These are phyloP conservation scores for Fusarium duplospermum DNA, from an alignment of 2,329 filamentous ascomycete species.

Conservation along the genomic window DNA sequence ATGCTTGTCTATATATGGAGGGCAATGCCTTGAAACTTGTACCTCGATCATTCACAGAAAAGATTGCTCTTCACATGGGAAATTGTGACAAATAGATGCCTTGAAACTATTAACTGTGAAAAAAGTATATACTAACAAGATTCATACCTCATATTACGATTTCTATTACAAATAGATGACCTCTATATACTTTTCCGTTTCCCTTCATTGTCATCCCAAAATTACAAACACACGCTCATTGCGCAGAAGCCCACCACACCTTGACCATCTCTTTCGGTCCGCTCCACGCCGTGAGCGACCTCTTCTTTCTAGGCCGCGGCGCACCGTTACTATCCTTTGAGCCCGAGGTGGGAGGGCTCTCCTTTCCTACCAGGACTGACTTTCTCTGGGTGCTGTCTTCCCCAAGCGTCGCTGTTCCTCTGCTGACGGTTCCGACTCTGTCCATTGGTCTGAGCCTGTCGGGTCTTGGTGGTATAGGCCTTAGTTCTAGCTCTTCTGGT, in stretches of 20 bases:
- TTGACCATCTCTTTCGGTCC: slow-evolving; percentile 41
- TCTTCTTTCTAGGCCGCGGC: slow-evolving; percentile 29
- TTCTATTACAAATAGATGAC: slow-evolving; percentile 9
- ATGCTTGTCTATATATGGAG: too few relatives aligned
- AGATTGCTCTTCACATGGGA: too few relatives aligned
- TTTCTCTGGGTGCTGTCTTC: slow-evolving; percentile 29
- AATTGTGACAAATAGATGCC: neutral
- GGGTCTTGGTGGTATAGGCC: slow-evolving; percentile 30
- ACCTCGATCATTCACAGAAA: too few relatives aligned
- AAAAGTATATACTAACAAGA: neutral
- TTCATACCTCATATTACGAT: slow-evolving; percentile 25
- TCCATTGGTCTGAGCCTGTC: slow-evolving; percentile 21
- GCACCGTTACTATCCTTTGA: neutral
- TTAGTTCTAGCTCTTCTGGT: slow-evolving; percentile 41
- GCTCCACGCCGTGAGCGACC: slow-evolving; percentile 29
- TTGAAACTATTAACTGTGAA: neutral
- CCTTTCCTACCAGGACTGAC: slow-evolving; percentile 35
- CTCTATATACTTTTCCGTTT: slow-evolving; percentile 28
- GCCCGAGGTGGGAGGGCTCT: slow-evolving; percentile 8
- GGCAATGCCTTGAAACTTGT: too few relatives aligned
- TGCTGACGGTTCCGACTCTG: slow-evolving; percentile 33
- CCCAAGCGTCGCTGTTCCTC: slow-evolving; percentile 33
- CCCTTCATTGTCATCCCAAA: neutral
- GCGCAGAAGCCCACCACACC: slow-evolving; percentile 39
- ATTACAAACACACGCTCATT: neutral